Base-by-base conservation (phyloP, 768 basidiomycete species). In the Multifurca ochricompacta region DNA sequence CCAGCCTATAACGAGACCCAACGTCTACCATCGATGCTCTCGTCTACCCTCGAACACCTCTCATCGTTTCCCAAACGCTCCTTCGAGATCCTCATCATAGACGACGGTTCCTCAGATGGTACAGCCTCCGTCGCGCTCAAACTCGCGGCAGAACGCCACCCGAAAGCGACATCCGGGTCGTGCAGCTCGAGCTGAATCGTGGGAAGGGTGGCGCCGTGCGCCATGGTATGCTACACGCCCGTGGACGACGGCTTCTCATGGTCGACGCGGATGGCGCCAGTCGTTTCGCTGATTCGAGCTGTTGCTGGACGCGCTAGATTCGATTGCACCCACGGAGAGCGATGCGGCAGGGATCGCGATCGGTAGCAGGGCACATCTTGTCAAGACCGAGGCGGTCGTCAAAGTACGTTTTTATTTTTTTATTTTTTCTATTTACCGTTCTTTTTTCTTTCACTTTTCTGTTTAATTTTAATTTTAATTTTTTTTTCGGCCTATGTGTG, bases 191-290 rank as follows among this genome's bases (percentile, higher is more conserved):
- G 65, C 73, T 75, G 63, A 98, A 98, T 65, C 70, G 86, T 16
- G 93, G 93, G 1, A 98, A 98, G 66, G 94, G 94, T 18, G 94
- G 92, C 3, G 90, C 92, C 0, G 92, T 96, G 21, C 75, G 87
- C 31, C 94, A 96, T 69, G 93, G 94, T 32, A 89, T 94, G 80
- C 67, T 94, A 59, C 82, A 86, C 63, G 78, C 82, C 7, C 77
- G 89, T 3, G 94, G 94, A 6, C 70, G 75, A 60, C 73, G 89
- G 9, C 71, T 96, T 41, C 71, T 98, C 48, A 92, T 96, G 81
- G 94, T 85, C 39, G 94, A 98, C 64, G 94, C 94, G 7, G 94
- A 98, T 62, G 94, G 88, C 4, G 94, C 94, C 31, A 93, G 91
- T 56, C 76, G 82, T 43, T 93, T 98, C 63, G 75, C 80, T 41